phyloP scores from a whole-genome alignment of 2,329 filamentous ascomycete species.

The Fusarium albidum region DNA sequence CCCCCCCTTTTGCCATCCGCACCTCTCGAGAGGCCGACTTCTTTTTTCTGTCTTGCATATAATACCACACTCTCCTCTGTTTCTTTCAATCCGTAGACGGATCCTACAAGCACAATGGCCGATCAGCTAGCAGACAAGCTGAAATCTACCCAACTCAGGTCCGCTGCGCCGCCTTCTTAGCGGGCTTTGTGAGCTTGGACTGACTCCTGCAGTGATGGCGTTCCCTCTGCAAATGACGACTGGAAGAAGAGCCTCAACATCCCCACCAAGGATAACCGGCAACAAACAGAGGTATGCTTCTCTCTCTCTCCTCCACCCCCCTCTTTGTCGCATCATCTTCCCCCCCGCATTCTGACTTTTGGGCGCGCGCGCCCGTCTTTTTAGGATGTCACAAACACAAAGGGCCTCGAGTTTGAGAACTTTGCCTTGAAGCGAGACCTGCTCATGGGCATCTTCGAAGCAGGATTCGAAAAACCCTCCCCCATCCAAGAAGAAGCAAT shows the following conservation, averaged over 20 bases:
- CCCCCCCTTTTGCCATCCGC: conserved; percentile 8
- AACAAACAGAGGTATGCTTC: conserved; percentile 76
- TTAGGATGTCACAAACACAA: conserved; percentile 97
- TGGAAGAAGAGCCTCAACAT: conserved; percentile 80
- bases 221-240: conserved; percentile 60
- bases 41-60: conserved; percentile 37
- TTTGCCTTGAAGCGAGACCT: conserved; percentile 94
- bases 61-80: conserved; percentile 27
- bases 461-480: conserved; percentile 97
- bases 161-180: conserved; percentile 36
- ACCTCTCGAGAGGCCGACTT: conserved; percentile 25
- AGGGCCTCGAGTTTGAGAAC: conserved; percentile 97
- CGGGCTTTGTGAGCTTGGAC: conserved; percentile 40
- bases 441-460: conserved; percentile 99
- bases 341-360: conserved; percentile 29
- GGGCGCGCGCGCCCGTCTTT: conserved; percentile 8
- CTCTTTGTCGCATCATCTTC: conserved; percentile 7
- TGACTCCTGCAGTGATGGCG: conserved; percentile 56
- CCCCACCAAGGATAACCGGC: conserved; percentile 77
- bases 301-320: neutral
- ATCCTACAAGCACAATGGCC: conserved; percentile 49
- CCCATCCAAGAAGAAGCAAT: conserved; percentile 99
- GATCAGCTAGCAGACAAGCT: conserved; percentile 57
- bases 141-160: conserved; percentile 53
- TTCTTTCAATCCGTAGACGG: conserved; percentile 38